These are phyloP conservation scores for Metarhizium guizhouense DNA, from an alignment of 2,329 filamentous ascomycete species.

Conservation along the genomic window DNA sequence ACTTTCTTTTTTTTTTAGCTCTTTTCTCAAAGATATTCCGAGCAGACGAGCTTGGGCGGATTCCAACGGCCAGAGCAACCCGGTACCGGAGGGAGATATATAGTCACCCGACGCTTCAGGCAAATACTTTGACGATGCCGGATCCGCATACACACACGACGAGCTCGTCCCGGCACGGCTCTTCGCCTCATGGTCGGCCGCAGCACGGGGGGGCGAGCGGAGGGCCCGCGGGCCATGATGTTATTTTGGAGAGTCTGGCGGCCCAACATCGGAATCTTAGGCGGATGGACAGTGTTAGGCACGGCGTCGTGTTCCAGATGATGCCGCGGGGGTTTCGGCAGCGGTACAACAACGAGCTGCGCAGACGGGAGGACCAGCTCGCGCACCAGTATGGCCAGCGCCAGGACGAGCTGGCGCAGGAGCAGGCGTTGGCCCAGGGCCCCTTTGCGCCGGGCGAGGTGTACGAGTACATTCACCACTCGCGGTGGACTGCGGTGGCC, in stretches of 20 bases:
- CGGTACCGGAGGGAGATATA: too few relatives aligned
- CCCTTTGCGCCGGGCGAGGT: not conserved
- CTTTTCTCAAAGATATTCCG: too few relatives aligned
- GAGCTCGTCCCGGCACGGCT: too few relatives aligned
- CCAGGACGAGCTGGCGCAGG: not conserved
- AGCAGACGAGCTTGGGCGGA: too few relatives aligned
- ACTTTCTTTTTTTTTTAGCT: too few relatives aligned
- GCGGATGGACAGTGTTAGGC: not conserved
- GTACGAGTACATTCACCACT: not conserved
- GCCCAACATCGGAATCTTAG: not conserved
- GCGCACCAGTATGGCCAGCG: not conserved
- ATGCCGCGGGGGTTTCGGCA: not conserved
- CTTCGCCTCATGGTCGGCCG: too few relatives aligned
- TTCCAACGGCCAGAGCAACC: too few relatives aligned
- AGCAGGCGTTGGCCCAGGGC: not conserved
- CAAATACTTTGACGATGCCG: too few relatives aligned
- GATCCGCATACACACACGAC: too few relatives aligned
- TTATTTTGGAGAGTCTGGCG: not conserved
- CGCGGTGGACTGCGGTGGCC: not conserved
- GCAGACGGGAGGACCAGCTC: not conserved
- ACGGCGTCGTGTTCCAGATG: not conserved
- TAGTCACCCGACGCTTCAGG: too few relatives aligned
- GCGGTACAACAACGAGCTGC: not conserved
- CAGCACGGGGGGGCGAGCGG: too few relatives aligned
- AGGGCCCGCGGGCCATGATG: too few relatives aligned